phyloP scores from a whole-genome alignment of 768 basidiomycete species.

The Leucosporidium creatinivorum region DNA sequence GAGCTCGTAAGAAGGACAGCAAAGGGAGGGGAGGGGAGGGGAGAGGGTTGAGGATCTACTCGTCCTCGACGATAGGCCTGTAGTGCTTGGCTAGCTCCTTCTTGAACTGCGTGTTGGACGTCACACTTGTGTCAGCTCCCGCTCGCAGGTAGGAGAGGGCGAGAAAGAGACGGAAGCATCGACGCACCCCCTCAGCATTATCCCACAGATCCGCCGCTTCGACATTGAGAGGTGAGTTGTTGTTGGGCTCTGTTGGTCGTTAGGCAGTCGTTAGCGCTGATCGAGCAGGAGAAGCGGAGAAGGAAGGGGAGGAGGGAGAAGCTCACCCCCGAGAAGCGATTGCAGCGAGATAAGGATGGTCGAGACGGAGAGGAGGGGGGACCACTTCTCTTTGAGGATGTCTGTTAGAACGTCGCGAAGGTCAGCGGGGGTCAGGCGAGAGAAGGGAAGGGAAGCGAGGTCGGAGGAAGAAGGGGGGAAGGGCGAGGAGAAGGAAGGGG shows the following conservation, averaged over 20 bases:
- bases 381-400: constrained; percentile 92
- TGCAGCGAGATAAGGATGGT: constrained; percentile 82
- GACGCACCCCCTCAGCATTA: constrained; percentile 51
- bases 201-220: constrained; percentile 80
- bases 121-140: background rate
- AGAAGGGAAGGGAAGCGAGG: no score
- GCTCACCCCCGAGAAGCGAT: constrained; percentile 73
- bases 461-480: no score
- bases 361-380: constrained; percentile 83
- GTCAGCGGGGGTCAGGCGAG: no score
- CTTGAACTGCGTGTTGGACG: constrained; percentile 22
- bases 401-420: no score
- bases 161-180: background rate
- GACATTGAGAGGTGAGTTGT: constrained; percentile 78
- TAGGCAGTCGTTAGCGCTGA: no score
- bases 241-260: constrained; percentile 84
- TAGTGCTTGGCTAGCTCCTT: constrained; percentile 33
- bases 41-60: background rate
- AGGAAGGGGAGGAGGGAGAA: background rate
- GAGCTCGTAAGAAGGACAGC: no score
- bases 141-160: no score
- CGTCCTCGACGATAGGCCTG: constrained; percentile 30
- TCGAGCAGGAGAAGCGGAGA: no score
- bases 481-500: no score
- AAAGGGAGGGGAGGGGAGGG: background rate